Percentiles rank a stretch among this genome's conserved stretches.
These are phyloP conservation scores for Singerocomus inundabilis DNA, from an alignment of 1,284 basidiomycete species.

Conservation along the genomic window DNA sequence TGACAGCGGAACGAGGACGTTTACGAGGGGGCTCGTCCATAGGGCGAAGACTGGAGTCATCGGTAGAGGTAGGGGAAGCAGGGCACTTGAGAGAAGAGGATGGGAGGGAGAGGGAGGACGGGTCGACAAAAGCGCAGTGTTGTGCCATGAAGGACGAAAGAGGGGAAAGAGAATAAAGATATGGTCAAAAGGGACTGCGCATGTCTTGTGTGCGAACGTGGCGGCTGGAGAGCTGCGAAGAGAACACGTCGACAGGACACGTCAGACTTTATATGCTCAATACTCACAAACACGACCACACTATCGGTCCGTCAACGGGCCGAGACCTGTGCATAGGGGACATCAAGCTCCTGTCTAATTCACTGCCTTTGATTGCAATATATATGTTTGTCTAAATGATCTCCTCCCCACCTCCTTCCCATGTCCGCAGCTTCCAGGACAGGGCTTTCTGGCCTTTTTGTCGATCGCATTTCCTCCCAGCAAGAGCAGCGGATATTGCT, in stretches of 20 bases:
- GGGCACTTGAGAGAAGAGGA: conserved; percentile 33
- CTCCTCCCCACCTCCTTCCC: neutral
- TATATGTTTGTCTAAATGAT: too few species aligned
- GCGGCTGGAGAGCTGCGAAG: conserved; percentile 13
- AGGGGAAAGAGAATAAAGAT: conserved; percentile 21
- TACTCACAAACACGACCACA: conserved; percentile 28
- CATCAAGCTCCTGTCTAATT: conserved; percentile 7
- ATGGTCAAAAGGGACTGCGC: conserved; percentile 19
- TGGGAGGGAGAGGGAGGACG: conserved; percentile 40
- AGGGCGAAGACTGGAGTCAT: conserved; percentile 27
- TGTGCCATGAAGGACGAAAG: conserved; percentile 13
- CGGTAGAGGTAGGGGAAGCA: conserved; percentile 29
- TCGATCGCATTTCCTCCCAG: neutral
- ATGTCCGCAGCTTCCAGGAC: conserved; percentile 16
- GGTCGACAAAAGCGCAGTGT: conserved; percentile 37
- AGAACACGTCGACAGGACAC: conserved; percentile 30
- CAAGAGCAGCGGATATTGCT: conserved; percentile 5
- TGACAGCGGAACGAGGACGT: conserved; percentile 58
- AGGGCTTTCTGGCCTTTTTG: neutral
- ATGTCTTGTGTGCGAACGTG: conserved; percentile 23
- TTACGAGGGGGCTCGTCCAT: conserved; percentile 57
- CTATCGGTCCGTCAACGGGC: neutral
- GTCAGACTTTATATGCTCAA: conserved; percentile 32
- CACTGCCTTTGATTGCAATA: too few species aligned
- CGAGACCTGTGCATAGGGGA: neutral